phyloP scores from a whole-genome alignment of 176 grass and related monocot genomes.

The Tuctoria greenei region DNA sequence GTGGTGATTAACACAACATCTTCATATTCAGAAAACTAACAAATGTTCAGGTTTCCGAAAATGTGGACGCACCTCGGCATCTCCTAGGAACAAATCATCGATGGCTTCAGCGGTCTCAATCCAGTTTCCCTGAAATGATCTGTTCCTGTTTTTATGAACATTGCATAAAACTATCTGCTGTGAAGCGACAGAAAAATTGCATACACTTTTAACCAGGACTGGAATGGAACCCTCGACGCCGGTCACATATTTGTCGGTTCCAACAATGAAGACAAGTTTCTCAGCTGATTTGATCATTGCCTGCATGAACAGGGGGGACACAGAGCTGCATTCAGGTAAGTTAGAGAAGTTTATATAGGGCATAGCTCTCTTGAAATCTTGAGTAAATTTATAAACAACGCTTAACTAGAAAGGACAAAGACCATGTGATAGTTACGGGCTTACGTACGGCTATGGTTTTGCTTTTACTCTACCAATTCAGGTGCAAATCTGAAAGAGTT shows the following conservation, averaged over 20 bases:
- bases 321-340: not conserved
- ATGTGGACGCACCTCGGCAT: conserved; percentile 59
- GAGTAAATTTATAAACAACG: not conserved
- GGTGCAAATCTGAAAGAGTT: not conserved
- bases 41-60: not conserved
- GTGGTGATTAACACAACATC: no score
- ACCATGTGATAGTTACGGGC: not conserved
- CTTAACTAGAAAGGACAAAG: not conserved
- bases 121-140: conserved; percentile 78
- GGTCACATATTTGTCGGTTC: conserved; percentile 63
- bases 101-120: conserved; percentile 82
- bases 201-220: conserved; percentile 82
- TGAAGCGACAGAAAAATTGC: conserved; percentile 13
- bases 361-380: not conserved
- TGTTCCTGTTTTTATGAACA: conserved; percentile 34
- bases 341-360: not conserved
- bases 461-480: not conserved
- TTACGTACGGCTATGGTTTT: not conserved
- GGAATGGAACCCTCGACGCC: conserved; percentile 73
- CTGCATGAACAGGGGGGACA: conserved; percentile 20
- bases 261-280: conserved; percentile 68
- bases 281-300: conserved; percentile 54
- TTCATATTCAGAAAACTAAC: not conserved
- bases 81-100: conserved; percentile 86
- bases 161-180: not conserved